A percentile compares a stretch with the other conserved stretches of the same genome.
Evolutionary conservation across 441 rosid genomes (phyloP).

Genomic region (Bocquillonia castaneifolia): DNA sequence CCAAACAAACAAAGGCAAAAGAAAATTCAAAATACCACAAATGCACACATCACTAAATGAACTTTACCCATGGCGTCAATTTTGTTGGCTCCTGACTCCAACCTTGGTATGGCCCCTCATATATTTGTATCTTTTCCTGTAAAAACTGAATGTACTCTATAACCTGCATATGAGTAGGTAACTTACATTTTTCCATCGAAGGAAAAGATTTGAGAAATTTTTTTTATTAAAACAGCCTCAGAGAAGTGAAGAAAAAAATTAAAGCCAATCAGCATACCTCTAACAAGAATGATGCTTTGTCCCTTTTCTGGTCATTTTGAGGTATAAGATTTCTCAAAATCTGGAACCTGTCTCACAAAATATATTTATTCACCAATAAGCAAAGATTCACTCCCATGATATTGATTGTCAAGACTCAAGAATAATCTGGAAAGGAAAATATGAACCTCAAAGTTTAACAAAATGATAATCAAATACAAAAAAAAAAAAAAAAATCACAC

Average conservation of each 20-base stretch:
- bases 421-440: too few species aligned
- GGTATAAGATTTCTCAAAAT: slow-evolving; percentile 80
- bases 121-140: slow-evolving; percentile 67
- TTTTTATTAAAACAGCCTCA: neutral
- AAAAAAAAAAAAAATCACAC: too few species aligned
- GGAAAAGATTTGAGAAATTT: neutral
- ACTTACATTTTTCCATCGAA: neutral
- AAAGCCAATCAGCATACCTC: slow-evolving; percentile 46
- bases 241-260: neutral
- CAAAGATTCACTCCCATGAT: neutral
- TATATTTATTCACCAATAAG: slow-evolving; percentile 8
- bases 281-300: slow-evolving; percentile 86
- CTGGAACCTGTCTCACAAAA: slow-evolving; percentile 69
- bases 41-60: slow-evolving; percentile 7
- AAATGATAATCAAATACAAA: too few species aligned
- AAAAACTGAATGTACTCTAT: slow-evolving; percentile 87
- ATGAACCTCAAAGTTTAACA: too few species aligned
- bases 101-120: slow-evolving; percentile 62
- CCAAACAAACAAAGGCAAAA: slow-evolving; percentile 1
- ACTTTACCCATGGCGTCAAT: slow-evolving; percentile 64
- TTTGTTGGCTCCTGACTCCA: slow-evolving; percentile 75
- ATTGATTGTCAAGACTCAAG: neutral
- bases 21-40: slow-evolving; percentile 3
- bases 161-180: slow-evolving; percentile 46
- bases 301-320: slow-evolving; percentile 88